A percentile compares a stretch with the other conserved stretches of the same genome.
These are phyloP conservation scores for Spathaspora girioi DNA, from an alignment of 805 yeast genomes.

Conservation along the genomic window DNA sequence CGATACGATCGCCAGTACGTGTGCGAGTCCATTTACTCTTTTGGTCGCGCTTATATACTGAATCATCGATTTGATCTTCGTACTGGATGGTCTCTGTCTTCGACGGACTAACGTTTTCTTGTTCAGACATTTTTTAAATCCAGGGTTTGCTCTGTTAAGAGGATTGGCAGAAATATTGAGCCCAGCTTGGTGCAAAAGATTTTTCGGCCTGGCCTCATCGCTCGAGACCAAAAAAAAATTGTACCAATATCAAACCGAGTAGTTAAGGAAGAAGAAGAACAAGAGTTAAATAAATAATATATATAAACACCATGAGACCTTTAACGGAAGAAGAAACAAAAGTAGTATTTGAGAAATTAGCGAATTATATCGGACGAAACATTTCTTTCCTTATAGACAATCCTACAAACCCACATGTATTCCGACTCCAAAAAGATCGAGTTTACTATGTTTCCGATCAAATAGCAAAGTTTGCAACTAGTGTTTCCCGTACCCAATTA, in stretches of 20 bases:
- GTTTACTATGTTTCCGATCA: conserved; percentile 88
- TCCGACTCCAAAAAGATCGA: conserved; percentile 92
- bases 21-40: conserved; percentile 27
- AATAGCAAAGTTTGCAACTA: conserved; percentile 83
- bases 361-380: conserved; percentile 95
- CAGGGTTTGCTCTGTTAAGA: background rate
- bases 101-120: background rate
- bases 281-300: too few species aligned
- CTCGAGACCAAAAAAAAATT: background rate
- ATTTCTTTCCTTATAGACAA: conserved; percentile 84
- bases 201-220: conserved; percentile 2
- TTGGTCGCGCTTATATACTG: conserved; percentile 40
- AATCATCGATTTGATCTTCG: conserved; percentile 35
- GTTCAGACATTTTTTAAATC: conserved; percentile 3
- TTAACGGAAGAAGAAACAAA: conserved; percentile 96
- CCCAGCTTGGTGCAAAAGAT: background rate
- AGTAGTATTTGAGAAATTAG: conserved; percentile 92
- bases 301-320: conserved; percentile 60
- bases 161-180: background rate
- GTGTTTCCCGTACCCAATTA: conserved; percentile 81
- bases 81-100: background rate
- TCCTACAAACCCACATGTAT: conserved; percentile 85
- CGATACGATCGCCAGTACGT: conserved; percentile 17
- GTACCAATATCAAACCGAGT: background rate
- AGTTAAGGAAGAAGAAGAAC: background rate